Evolutionary conservation across 768 basidiomycete species (phyloP).

Genomic region (Psilocybe azurescens): DNA sequence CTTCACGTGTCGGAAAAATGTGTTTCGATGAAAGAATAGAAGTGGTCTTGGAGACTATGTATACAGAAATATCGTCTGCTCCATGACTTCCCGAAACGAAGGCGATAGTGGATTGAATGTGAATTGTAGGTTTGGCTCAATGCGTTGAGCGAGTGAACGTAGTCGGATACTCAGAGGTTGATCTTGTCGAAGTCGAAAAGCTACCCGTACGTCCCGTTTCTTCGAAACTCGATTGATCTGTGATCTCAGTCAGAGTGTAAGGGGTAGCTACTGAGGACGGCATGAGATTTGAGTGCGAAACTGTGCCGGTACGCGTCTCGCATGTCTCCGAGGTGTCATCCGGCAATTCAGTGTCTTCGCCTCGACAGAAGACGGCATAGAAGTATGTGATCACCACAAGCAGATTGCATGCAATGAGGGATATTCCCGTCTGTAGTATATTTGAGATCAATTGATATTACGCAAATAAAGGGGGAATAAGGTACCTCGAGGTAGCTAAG

Average conservation of each 20-base stretch:
- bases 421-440: conserved; percentile 12
- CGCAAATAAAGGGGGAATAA: neutral
- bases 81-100: neutral
- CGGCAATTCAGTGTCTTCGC: conserved; percentile 7
- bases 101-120: neutral
- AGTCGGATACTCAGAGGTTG: neutral
- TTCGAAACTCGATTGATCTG: neutral
- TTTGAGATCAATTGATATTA: neutral
- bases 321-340: conserved; percentile 2
- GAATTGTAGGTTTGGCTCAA: neutral
- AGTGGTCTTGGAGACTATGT: neutral
- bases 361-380: conserved; percentile 8
- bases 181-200: neutral
- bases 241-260: conserved; percentile 4
- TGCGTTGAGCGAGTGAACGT: neutral
- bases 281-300: neutral
- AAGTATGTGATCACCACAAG: conserved; percentile 18
- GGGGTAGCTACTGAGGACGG: neutral
- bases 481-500: conserved; percentile 18
- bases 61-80: neutral
- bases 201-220: neutral
- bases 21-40: neutral
- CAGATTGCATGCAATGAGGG: conserved; percentile 17
- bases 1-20: neutral
- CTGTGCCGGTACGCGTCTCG: neutral